Conservation (phyloP, 1,284 basidiomycete genomes). For the Ceraceosorus bombacis region DNA sequence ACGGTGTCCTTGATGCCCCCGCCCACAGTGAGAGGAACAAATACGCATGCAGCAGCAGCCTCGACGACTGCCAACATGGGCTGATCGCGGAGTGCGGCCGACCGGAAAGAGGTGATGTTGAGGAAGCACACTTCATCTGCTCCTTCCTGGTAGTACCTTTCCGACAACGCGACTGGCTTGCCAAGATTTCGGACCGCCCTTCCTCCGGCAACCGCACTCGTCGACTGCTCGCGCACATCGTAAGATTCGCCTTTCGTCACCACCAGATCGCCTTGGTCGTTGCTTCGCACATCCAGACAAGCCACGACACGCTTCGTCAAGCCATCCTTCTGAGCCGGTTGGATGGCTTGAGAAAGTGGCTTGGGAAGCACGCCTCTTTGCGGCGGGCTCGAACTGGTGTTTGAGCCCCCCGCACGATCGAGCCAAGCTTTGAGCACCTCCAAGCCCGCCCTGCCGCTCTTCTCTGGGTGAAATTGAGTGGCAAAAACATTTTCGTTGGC, state of each 20-base stretch:
- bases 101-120: slow-evolving; percentile 98
- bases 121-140: slow-evolving; percentile 96
- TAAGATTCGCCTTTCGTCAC: slow-evolving; percentile 99
- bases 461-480: slow-evolving; percentile 97
- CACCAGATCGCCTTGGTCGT: slow-evolving; percentile 92
- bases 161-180: slow-evolving; percentile 87
- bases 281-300: slow-evolving; percentile 93
- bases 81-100: slow-evolving; percentile 87
- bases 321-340: slow-evolving; percentile 48
- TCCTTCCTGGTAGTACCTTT: slow-evolving; percentile 75
- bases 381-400: slow-evolving; percentile 11
- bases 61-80: slow-evolving; percentile 96
- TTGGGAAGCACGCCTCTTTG: slow-evolving; percentile 19
- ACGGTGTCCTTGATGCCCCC: slow-evolving; percentile 94
- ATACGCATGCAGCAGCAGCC: slow-evolving; percentile 78
- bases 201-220: slow-evolving; percentile 11
- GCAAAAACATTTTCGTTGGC: slow-evolving; percentile 81
- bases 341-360: slow-evolving; percentile 13
- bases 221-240: slow-evolving; percentile 72
- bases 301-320: slow-evolving; percentile 86
- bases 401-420: slow-evolving; percentile 49
- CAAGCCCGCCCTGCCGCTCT: slow-evolving; percentile 86
- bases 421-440: slow-evolving; percentile 77
- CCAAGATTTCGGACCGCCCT: slow-evolving; percentile 86
- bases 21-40: slow-evolving; percentile 97